Base-by-base conservation (phyloP, 495 filamentous ascomycete genomes). In the Aspergillus sclerotioniger region DNA sequence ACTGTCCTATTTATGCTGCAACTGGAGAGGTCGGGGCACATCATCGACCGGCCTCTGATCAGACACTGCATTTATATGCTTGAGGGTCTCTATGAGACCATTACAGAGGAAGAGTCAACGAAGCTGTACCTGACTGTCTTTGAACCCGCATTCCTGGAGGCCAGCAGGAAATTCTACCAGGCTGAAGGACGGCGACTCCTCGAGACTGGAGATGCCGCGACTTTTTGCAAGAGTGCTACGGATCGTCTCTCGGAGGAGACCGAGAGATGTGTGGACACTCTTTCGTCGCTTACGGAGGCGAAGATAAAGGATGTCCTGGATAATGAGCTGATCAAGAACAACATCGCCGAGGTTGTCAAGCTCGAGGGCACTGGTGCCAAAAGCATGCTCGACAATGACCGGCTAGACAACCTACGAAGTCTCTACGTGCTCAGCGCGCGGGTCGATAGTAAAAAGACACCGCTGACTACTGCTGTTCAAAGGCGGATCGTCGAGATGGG, bases 361-460 rank as follows among this genome's bases (percentile, higher is more conserved):
- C 82, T 96, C 66, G 90, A 96, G 63, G 84, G 84, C 1, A 96
- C 86, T 52, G 94, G 94, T 17, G 83, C 97, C 49, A 83, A 82
- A 52, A 81, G 80, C 63, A 99, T 99, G 94, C 86, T 98, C 39
- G 91, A 97, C 64, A 90, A 96, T 59, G 88, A 97, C 63, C 83
- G 86, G 46, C 50, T 88, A 15, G 84, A 89, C 7, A 92, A 91
- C 58, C 74, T 99, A 8, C 72, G 76, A 13, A 87, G 90, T 50
- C 77, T 97, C 6, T 97, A 92, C 66, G 73, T 84, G 17, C 83
- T 96, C 8, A 87, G 92, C 56, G 71, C 87, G 6, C 79, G 90
- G 44, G 88, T 98, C 1, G 93, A 98, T 68, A 70, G 75, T 7
- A 86, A 87, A 51, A 96, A 95, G 65, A 58, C 68, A 0, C 82